These are phyloP conservation scores for Diplodia mutila DNA, from an alignment of 2,329 filamentous ascomycete genomes.

Conservation along the genomic window DNA sequence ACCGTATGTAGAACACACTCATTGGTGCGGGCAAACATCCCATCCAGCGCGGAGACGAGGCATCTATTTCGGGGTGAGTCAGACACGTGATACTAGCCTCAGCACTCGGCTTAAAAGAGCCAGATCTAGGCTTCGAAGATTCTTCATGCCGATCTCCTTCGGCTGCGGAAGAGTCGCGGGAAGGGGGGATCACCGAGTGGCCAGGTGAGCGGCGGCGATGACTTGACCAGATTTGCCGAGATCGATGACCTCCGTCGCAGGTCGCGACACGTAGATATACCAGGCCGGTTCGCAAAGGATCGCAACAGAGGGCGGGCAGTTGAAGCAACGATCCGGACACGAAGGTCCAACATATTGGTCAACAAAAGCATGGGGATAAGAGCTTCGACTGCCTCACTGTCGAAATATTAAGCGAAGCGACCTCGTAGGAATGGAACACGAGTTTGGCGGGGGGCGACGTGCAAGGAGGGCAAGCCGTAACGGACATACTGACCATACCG, in stretches of 20 bases:
- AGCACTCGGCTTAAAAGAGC: neutral
- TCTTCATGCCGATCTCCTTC: neutral
- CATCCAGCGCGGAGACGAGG: too few species aligned
- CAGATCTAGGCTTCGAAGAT: neutral
- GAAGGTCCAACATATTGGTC: too few species aligned
- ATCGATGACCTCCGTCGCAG: neutral
- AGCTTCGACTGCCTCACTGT: too few species aligned
- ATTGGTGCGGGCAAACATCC: too few species aligned
- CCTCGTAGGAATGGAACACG: too few species aligned
- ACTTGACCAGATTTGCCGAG: conserved; percentile 1
- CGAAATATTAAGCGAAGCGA: too few species aligned
- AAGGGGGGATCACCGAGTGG: neutral
- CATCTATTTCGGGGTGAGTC: too few species aligned
- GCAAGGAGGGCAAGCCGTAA: conserved; percentile 4
- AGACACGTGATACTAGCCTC: neutral
- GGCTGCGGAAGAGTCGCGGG: neutral
- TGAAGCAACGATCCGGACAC: too few species aligned
- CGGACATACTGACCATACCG: neutral
- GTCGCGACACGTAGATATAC: neutral
- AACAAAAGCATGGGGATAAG: neutral
- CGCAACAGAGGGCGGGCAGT: too few species aligned
- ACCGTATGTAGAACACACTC: too few species aligned
- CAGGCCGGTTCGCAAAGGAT: too few species aligned
- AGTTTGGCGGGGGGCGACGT: conserved; percentile 4
- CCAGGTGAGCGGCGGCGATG: neutral